phyloP scores from a whole-genome alignment of 805 yeast species.

The Pichia deserticola region DNA sequence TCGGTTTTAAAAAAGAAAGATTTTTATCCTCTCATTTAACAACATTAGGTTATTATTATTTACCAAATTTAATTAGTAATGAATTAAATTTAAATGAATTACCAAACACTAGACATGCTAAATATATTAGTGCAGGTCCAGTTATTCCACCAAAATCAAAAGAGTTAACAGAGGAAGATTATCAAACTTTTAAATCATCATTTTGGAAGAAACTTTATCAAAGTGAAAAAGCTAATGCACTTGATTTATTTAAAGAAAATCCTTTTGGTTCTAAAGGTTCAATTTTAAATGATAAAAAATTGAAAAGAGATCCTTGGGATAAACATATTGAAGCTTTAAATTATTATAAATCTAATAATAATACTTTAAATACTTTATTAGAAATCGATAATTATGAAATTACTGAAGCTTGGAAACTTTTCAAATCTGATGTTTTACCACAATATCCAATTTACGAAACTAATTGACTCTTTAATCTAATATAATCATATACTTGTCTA shows the following conservation, averaged over 20 bases:
- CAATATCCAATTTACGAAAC: conserved; percentile 18
- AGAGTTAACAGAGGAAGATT: conserved; percentile 5
- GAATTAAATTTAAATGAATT: neutral
- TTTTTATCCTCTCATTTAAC: conserved; percentile 48
- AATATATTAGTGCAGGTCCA: conserved; percentile 56
- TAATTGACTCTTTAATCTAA: neutral
- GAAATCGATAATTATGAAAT: conserved; percentile 27
- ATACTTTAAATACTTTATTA: conserved; percentile 14
- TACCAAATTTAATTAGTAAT: neutral
- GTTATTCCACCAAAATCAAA: conserved; percentile 27
- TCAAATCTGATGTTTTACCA: conserved; percentile 10
- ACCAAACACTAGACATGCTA: conserved; percentile 27
- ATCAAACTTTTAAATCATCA: conserved; percentile 17
- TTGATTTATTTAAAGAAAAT: conserved; percentile 44
- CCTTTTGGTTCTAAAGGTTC: conserved; percentile 48
- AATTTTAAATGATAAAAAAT: conserved; percentile 39
- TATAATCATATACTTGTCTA: too few species aligned
- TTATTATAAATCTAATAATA: conserved; percentile 8
- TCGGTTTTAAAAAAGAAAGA: conserved; percentile 62
- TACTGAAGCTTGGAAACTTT: conserved; percentile 17
- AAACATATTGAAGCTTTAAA: conserved; percentile 2
- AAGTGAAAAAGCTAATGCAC: conserved; percentile 48
- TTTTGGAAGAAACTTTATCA: conserved; percentile 42
- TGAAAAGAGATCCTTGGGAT: conserved; percentile 46
- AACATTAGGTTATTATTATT: conserved; percentile 35